Base-by-base conservation (phyloP, 2,329 filamentous ascomycete genomes). In the Bipolaris cookei region DNA sequence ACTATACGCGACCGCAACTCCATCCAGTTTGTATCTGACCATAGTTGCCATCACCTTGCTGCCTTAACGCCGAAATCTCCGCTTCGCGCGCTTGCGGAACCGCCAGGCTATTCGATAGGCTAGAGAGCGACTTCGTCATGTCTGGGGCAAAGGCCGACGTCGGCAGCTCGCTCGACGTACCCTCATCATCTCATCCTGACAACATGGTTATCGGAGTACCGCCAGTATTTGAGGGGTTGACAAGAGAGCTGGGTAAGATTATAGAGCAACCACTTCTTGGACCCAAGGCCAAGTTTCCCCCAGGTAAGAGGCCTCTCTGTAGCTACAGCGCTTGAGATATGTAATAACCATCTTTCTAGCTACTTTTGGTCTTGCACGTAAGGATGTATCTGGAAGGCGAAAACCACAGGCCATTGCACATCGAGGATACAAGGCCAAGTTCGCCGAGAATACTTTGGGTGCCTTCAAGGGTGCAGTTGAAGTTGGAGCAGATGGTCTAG, bases 391-490 rank as follows among this genome's bases (percentile, higher is more conserved):
- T 45, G 73, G 76, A 25, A 73, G 67, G 25, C 68, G 66, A 48
- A 75, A 87, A 47, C 90, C 91, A 1, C 89, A 91, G 72, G 84
- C 87, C 53, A 91, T 95, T 62, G 90, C 89, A 1, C 91, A 94
- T 78, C 83, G 91, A 55, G 91, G 91, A 42, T 92, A 88, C 82
- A 94, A 91, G 73, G 87, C 88, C 0, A 82, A 83, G 49, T 90
- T 84, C 65, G 92, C 94, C 0, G 94, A 98, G 76, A 98, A 98
- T 77, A 90, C 90, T 1, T 87, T 97, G 83, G 84, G 82, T 14
- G 90, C 90, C 6, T 96, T 97, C 78, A 80, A 80, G 55, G 88
- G 84, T 25, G 93, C 92, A 1, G 83, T 94, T 2, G 80, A 86
- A 30, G 87, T 86, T 16, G 91, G 91, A 18, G 86, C 90, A 0